These are phyloP conservation scores for Eimeria maxima DNA, from an alignment of 169 alveolate genomes.

Conservation along the genomic window DNA sequence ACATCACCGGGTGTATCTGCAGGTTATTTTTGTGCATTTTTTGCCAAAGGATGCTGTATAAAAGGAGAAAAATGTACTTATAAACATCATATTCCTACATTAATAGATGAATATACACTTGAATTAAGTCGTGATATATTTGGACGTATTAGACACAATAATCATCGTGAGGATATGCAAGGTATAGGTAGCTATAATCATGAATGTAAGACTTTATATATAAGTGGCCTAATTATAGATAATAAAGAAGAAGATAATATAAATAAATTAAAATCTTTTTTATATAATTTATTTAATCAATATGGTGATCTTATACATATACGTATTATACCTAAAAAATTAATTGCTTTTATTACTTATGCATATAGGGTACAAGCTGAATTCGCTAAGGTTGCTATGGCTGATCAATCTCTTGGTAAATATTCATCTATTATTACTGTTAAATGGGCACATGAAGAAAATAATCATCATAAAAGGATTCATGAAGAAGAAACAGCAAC, in stretches of 20 bases:
- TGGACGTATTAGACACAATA: constrained; percentile 98
- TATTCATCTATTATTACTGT: constrained; percentile 95
- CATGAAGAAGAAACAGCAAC: constrained; percentile 24
- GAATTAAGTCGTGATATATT: constrained; percentile 98
- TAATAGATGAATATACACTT: constrained; percentile 95
- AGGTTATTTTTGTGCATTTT: constrained; percentile 96
- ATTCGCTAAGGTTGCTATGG: constrained; percentile 99
- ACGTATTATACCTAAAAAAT: constrained; percentile 95
- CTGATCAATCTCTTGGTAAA: constrained; percentile 95
- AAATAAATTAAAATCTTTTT: constrained; percentile 93
- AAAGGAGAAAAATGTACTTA: constrained; percentile 98
- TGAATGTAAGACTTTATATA: constrained; percentile 97
- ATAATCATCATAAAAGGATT: background rate
- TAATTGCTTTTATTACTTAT: constrained; percentile 97
- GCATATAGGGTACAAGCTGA: constrained; percentile 97
- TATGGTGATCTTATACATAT: constrained; percentile 98
- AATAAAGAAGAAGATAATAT: constrained; percentile 92
- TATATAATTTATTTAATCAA: constrained; percentile 96
- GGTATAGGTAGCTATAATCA: constrained; percentile 98
- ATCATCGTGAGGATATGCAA: constrained; percentile 98
- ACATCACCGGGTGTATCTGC: constrained; percentile 88
- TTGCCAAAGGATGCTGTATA: constrained; percentile 98
- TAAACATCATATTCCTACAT: constrained; percentile 98
- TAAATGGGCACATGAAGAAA: constrained; percentile 97
- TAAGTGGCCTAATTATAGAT: constrained; percentile 95